These are phyloP conservation scores for Prinsepia uniflora DNA, from an alignment of 306 rosid species.

Conservation along the genomic window DNA sequence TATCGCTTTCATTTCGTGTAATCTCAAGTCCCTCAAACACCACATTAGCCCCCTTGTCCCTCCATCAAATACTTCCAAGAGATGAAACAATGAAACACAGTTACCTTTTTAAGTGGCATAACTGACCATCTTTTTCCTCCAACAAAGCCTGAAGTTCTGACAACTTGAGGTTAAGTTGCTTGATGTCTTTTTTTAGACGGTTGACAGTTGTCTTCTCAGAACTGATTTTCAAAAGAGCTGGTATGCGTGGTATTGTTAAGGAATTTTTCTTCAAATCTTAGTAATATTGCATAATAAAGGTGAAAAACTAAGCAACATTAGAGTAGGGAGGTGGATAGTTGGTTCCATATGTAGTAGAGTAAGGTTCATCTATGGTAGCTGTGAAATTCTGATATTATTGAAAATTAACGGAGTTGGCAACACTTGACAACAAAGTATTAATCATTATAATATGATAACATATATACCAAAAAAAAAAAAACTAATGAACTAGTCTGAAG, in stretches of 20 bases:
- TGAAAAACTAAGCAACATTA: background rate
- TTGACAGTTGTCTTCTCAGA: constrained; percentile 66
- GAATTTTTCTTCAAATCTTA: constrained; percentile 24
- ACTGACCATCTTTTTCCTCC: constrained; percentile 69
- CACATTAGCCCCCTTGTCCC: no score
- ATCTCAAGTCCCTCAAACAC: no score
- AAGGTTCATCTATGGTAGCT: constrained; percentile 3
- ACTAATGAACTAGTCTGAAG: constrained; percentile 24
- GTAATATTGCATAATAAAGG: background rate
- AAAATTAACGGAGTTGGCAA: background rate
- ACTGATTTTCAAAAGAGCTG: constrained; percentile 77
- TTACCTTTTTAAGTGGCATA: constrained; percentile 67
- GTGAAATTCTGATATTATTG: background rate
- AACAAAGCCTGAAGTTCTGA: constrained; percentile 80
- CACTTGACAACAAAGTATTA: background rate
- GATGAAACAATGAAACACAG: constrained; percentile 10
- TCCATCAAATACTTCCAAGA: background rate
- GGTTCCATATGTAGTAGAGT: background rate
- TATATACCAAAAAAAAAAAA: background rate
- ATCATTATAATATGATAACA: background rate
- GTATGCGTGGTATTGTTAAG: constrained; percentile 77
- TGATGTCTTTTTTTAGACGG: constrained; percentile 67
- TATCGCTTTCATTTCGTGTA: no score
- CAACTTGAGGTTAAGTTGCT: constrained; percentile 66
- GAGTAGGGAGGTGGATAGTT: background rate